These are phyloP conservation scores for Cymbopogon flexuosus DNA, from an alignment of 202 grass and related monocot genomes.

Conservation along the genomic window DNA sequence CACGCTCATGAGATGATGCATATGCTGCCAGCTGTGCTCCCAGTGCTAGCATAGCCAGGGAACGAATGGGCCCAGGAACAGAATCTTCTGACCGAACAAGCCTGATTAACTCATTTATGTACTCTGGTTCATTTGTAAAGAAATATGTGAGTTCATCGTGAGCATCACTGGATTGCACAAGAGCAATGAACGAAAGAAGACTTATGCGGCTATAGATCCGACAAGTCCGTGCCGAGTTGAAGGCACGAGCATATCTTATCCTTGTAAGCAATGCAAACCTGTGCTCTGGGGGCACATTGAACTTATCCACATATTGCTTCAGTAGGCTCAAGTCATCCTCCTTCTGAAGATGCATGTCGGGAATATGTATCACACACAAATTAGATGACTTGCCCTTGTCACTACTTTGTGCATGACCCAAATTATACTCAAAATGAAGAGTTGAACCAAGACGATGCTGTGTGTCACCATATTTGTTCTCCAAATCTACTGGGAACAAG, in stretches of 20 bases:
- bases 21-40: conserved; percentile 93
- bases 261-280: conserved; percentile 91
- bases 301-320: conserved; percentile 72
- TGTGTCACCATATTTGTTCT: conserved; percentile 66
- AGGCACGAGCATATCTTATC: conserved; percentile 88
- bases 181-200: conserved; percentile 89
- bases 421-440: conserved; percentile 93
- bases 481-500: conserved; percentile 70
- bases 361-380: conserved; percentile 85
- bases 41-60: conserved; percentile 88
- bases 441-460: conserved; percentile 83
- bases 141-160: conserved; percentile 87
- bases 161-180: conserved; percentile 93
- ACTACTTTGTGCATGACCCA: conserved; percentile 31
- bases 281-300: conserved; percentile 78
- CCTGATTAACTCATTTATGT: conserved; percentile 89
- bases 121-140: conserved; percentile 99
- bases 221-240: conserved; percentile 59
- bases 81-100: conserved; percentile 85
- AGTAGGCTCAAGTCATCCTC: conserved; percentile 89
- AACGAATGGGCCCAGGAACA: conserved; percentile 73
- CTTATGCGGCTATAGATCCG: conserved; percentile 90
- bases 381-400: conserved; percentile 55
- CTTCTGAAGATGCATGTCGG: conserved; percentile 75
- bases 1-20: conserved; percentile 94